These are phyloP conservation scores for Botrytis cinerea DNA, from an alignment of 2,329 filamentous ascomycete species.

Conservation along the genomic window DNA sequence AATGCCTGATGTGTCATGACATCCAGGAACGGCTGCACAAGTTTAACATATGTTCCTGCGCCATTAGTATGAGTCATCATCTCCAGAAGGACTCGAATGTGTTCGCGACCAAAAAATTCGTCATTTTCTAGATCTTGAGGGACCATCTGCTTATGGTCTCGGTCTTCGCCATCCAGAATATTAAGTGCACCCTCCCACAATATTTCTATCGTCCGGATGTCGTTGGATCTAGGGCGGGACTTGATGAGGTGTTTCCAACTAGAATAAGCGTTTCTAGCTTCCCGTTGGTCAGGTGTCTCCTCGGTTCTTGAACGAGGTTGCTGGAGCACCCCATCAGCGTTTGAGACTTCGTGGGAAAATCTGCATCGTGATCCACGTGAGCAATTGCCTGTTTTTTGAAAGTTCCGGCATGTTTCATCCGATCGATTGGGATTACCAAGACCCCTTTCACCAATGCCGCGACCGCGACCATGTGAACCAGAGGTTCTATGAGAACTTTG, in stretches of 20 bases:
- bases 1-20: constrained; percentile 20
- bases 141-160: constrained; percentile 28
- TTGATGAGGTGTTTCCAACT: constrained; percentile 30
- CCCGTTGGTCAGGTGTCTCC: constrained; percentile 28
- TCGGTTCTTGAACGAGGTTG: not conserved
- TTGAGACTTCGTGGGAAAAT: not conserved
- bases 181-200: constrained; percentile 28
- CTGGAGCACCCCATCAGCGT: not conserved
- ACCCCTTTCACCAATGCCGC: not conserved
- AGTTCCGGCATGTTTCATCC: not conserved
- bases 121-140: constrained; percentile 28
- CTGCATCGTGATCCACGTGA: not conserved
- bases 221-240: constrained; percentile 21
- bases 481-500: not conserved
- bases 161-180: constrained; percentile 28
- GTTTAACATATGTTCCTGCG: not conserved
- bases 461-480: not conserved
- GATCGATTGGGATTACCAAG: not conserved
- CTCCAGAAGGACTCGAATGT: constrained; percentile 9
- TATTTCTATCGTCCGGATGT: constrained; percentile 23
- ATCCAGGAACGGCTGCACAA: constrained; percentile 13
- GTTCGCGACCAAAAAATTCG: constrained; percentile 8
- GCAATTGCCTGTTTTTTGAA: not conserved
- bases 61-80: constrained; percentile 1
- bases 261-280: constrained; percentile 26